phyloP scores from a whole-genome alignment of 148 eudicot genomes.

The Gaultheria prostrata region DNA sequence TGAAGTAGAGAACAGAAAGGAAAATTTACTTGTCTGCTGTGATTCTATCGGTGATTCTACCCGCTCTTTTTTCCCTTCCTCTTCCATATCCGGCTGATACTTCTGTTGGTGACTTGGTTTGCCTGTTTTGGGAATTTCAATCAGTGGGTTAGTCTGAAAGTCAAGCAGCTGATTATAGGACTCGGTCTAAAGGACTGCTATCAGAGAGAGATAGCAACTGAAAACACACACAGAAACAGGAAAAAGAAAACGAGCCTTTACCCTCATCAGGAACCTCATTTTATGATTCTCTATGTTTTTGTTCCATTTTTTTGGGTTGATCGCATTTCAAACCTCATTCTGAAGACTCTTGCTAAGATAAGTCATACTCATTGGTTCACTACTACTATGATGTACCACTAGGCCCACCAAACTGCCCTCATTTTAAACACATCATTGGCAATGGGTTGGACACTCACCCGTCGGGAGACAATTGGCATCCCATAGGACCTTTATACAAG shows the following conservation, averaged over 20 bases:
- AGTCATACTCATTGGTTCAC: neutral
- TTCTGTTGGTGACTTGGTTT: slow-evolving; percentile 12
- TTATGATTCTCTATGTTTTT: neutral
- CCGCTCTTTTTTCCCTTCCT: slow-evolving; percentile 12
- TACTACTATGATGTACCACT: neutral
- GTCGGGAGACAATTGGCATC: no score
- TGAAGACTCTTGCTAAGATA: neutral
- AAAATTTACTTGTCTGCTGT: slow-evolving; percentile 39
- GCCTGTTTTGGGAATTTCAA: slow-evolving; percentile 9
- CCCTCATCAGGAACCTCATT: neutral
- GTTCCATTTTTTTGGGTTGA: neutral
- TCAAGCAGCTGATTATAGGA: neutral
- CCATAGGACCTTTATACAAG: no score
- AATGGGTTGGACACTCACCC: no score
- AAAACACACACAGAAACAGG: neutral
- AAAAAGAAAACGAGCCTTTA: neutral
- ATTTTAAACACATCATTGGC: neutral
- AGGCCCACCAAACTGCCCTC: neutral
- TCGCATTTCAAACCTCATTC: neutral
- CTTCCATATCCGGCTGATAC: slow-evolving; percentile 21
- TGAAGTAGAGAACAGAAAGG: neutral
- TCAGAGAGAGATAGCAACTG: no score
- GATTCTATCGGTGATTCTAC: slow-evolving; percentile 35
- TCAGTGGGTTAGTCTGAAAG: neutral
- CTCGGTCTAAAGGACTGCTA: neutral